A percentile compares a stretch with the other conserved stretches of the same genome.
Evolutionary conservation across 148 eudicot species (phyloP).

Genomic region (Silene latifolia): DNA sequence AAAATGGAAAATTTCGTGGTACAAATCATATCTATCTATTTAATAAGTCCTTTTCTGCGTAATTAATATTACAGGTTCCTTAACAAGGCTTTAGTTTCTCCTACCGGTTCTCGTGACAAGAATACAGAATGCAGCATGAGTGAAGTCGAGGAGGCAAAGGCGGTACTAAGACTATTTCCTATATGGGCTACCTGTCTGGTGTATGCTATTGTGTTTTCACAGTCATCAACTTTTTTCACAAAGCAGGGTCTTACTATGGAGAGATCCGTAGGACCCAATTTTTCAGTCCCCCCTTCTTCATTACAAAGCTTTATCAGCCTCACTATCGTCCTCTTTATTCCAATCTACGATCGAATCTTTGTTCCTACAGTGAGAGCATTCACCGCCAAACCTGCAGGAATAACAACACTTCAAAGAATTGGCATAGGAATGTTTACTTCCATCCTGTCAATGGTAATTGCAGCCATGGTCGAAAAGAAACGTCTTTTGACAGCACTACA

Average conservation of each 20-base stretch:
- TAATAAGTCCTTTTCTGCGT: not conserved
- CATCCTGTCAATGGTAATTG: constrained; percentile 42
- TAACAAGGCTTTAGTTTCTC: constrained; percentile 54
- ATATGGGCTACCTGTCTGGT: constrained; percentile 53
- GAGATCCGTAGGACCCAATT: constrained; percentile 40
- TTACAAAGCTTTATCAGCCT: constrained; percentile 48
- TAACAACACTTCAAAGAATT: constrained; percentile 62
- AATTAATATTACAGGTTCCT: constrained; percentile 43
- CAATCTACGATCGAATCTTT: constrained; percentile 57
- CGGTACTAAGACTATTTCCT: constrained; percentile 56
- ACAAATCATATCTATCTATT: not conserved
- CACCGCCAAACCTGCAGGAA: constrained; percentile 52
- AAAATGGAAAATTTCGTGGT: not conserved
- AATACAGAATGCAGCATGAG: constrained; percentile 30
- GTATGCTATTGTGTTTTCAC: constrained; percentile 57
- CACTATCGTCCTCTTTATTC: constrained; percentile 42
- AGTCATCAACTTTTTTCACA: constrained; percentile 59
- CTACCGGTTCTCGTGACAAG: constrained; percentile 30
- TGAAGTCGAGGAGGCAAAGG: constrained; percentile 71
- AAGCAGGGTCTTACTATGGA: constrained; percentile 77
- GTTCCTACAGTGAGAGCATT: constrained; percentile 50
- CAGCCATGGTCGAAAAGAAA: constrained; percentile 53
- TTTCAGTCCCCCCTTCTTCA: constrained; percentile 60
- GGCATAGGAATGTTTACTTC: constrained; percentile 52
- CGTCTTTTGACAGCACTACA: constrained; percentile 46